phyloP scores from a whole-genome alignment of 2,329 filamentous ascomycete genomes.

The Botrytis deweyae region DNA sequence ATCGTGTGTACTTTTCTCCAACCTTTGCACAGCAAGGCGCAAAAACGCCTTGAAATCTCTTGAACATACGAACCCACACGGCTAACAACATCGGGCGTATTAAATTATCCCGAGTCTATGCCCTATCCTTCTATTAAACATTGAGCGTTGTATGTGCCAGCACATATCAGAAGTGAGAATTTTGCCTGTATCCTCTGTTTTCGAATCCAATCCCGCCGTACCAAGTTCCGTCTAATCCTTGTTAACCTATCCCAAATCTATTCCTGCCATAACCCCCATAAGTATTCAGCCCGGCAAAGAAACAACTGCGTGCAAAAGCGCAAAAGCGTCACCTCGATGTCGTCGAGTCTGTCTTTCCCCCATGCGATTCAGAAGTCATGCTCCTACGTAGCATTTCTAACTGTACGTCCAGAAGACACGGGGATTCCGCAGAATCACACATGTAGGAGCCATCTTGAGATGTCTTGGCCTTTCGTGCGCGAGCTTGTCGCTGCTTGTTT shows the following conservation, averaged over 20 bases:
- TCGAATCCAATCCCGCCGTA: background rate
- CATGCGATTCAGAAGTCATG: background rate
- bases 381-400: slow-evolving; percentile 13
- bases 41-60: background rate
- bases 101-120: background rate
- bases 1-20: background rate
- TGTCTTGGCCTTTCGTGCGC: background rate
- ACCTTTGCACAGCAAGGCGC: background rate
- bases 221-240: background rate
- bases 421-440: slow-evolving; percentile 1
- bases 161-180: background rate
- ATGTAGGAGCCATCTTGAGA: background rate
- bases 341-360: background rate
- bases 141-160: slow-evolving; percentile 1
- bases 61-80: background rate
- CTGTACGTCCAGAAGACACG: slow-evolving; percentile 6
- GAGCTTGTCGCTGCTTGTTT: slow-evolving; percentile 14
- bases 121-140: background rate
- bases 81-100: background rate
- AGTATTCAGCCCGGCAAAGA: background rate
- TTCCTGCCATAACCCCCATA: background rate
- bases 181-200: background rate
- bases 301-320: background rate
- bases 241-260: background rate
- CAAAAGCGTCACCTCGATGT: background rate